Conservation (phyloP, 345 rosid species). For the Linum tenue region DNA sequence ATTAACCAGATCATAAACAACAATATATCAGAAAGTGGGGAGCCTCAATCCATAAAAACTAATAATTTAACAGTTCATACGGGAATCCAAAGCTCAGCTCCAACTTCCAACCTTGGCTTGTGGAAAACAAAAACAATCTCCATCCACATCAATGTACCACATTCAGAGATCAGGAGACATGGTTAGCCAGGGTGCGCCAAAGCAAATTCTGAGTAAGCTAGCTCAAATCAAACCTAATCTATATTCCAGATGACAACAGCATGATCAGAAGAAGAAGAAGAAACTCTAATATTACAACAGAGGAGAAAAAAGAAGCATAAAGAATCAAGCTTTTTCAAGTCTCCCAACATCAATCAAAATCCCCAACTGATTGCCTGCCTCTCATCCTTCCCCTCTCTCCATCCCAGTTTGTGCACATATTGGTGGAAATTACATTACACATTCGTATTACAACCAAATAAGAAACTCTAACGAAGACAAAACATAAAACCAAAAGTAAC, state of each 20-base stretch:
- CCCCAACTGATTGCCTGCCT: slow-evolving; percentile 11
- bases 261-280: neutral
- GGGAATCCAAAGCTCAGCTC: no score
- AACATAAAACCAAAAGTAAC: no score
- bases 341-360: slow-evolving; percentile 25
- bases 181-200: no score
- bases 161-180: no score
- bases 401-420: slow-evolving; percentile 18
- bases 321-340: slow-evolving; percentile 13
- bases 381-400: slow-evolving; percentile 10
- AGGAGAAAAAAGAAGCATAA: slow-evolving; percentile 24
- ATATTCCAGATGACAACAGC: slow-evolving; percentile 3
- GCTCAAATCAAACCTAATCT: neutral
- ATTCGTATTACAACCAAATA: no score
- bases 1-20: no score
- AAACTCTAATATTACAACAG: slow-evolving; percentile 26
- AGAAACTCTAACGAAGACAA: no score
- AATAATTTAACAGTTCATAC: no score
- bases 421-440: slow-evolving; percentile 9
- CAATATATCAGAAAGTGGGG: no score
- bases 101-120: no score
- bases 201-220: neutral
- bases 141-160: no score
- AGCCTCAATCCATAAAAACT: no score
- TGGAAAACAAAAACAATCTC: neutral